Conservation (phyloP, 345 rosid species). For the Boechera retrofracta region DNA sequence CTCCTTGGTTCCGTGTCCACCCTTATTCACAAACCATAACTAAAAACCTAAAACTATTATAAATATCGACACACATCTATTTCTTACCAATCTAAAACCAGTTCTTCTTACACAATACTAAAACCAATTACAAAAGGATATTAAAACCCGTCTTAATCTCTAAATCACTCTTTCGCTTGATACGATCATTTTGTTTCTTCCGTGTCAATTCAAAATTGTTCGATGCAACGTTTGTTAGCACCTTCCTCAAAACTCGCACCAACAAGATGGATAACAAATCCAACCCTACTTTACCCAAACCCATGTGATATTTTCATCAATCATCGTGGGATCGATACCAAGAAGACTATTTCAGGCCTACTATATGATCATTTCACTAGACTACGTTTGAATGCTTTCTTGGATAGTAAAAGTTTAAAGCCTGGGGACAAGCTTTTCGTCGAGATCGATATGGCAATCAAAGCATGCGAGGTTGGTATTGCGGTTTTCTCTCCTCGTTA, state of each 20-base stretch:
- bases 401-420: slow-evolving; percentile 83
- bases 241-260: slow-evolving; percentile 41
- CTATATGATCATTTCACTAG: slow-evolving; percentile 57
- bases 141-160: slow-evolving; percentile 4
- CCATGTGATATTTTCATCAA: slow-evolving; percentile 78
- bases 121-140: not conserved
- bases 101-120: slow-evolving; percentile 3
- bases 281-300: slow-evolving; percentile 24
- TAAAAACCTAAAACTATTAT: not conserved
- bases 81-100: slow-evolving; percentile 18
- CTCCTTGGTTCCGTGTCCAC: not conserved
- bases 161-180: not conserved
- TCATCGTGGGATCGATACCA: slow-evolving; percentile 83
- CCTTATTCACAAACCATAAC: slow-evolving; percentile 2
- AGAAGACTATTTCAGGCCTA: slow-evolving; percentile 72
- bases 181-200: slow-evolving; percentile 22
- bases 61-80: slow-evolving; percentile 23
- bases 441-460: slow-evolving; percentile 61
- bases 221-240: slow-evolving; percentile 58
- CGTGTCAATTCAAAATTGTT: slow-evolving; percentile 25
- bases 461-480: slow-evolving; percentile 60
- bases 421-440: slow-evolving; percentile 74
- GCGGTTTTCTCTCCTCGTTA: slow-evolving; percentile 83
- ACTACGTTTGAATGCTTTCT: slow-evolving; percentile 55
- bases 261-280: slow-evolving; percentile 33